Evolutionary conservation across 768 basidiomycete species (phyloP).

Genomic region (Agaricus blazei): DNA sequence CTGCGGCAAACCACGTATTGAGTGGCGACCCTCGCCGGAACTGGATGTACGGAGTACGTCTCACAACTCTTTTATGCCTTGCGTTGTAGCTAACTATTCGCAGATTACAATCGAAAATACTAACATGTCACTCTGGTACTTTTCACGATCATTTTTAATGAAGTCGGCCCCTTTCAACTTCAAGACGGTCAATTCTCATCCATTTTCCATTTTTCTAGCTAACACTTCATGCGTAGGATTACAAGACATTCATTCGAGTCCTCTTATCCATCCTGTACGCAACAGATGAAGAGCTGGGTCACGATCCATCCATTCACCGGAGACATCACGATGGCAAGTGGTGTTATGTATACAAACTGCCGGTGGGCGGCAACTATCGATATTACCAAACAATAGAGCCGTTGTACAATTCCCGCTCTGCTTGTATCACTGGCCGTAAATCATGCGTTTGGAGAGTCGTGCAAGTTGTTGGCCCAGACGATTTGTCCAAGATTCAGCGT

Average conservation of each 20-base stretch:
- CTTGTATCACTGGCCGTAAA: constrained; percentile 10
- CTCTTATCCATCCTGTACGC: constrained; percentile 8
- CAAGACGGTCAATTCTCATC: background rate
- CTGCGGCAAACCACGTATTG: background rate
- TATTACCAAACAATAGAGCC: background rate
- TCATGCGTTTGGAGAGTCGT: constrained; percentile 13
- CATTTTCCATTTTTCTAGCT: background rate
- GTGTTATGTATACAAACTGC: background rate
- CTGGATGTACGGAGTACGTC: constrained; percentile 3
- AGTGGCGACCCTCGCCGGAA: background rate
- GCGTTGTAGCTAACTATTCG: background rate
- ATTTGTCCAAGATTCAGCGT: background rate
- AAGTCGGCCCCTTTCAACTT: constrained; percentile 5
- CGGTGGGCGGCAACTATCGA: background rate
- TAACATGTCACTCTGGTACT: constrained; percentile 6
- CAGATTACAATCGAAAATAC: constrained; percentile 10
- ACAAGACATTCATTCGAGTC: background rate
- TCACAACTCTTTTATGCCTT: too few relatives aligned
- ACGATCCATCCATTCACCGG: constrained; percentile 1
- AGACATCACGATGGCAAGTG: background rate
- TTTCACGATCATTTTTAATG: constrained; percentile 6
- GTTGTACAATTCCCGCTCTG: background rate
- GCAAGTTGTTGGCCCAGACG: background rate
- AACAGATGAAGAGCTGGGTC: constrained; percentile 2
- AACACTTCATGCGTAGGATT: background rate